A percentile compares a stretch with the other conserved stretches of the same genome.
phyloP scores from a whole-genome alignment of 805 yeast genomes.

The Suhomyces prunicola region DNA sequence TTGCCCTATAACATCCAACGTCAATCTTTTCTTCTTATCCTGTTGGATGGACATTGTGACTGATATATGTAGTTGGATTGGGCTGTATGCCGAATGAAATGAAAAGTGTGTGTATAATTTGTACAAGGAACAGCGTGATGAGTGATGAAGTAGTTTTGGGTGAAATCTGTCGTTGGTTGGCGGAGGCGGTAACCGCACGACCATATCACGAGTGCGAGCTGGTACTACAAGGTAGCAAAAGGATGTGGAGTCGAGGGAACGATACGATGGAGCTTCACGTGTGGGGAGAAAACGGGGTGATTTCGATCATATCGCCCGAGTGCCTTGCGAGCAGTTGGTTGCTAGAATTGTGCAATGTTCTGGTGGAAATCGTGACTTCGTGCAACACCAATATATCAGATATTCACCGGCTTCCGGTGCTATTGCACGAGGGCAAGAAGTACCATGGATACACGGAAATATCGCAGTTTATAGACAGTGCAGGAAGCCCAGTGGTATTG shows the following conservation, averaged over 20 bases:
- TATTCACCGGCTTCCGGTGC: conserved; percentile 49
- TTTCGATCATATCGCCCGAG: conserved; percentile 51
- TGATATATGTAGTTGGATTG: no score
- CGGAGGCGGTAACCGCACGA: not conserved
- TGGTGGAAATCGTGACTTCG: conserved; percentile 45
- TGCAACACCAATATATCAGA: conserved; percentile 56
- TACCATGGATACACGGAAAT: conserved; percentile 43
- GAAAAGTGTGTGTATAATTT: not conserved
- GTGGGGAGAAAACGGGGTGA: conserved; percentile 46
- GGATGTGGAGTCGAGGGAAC: not conserved
- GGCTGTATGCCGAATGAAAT: not conserved
- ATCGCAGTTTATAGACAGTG: conserved; percentile 23
- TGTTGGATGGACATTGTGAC: conserved; percentile 7
- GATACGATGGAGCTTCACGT: conserved; percentile 39
- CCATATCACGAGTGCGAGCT: not conserved
- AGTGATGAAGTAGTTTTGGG: not conserved
- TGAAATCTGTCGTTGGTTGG: not conserved
- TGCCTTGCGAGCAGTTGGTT: conserved; percentile 48
- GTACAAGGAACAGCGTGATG: not conserved
- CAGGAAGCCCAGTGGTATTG: conserved; percentile 16
- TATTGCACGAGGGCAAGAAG: conserved; percentile 24
- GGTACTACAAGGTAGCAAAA: not conserved
- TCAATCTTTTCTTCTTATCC: conserved; percentile 19
- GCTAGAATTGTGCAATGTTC: conserved; percentile 20
- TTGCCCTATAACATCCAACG: conserved; percentile 54